Evolutionary conservation across 225 moss, liverwort and hornwort genomes (phyloP), one percentile per base, ranked within the genome.

Genomic region (Lunularia cruciata): DNA sequence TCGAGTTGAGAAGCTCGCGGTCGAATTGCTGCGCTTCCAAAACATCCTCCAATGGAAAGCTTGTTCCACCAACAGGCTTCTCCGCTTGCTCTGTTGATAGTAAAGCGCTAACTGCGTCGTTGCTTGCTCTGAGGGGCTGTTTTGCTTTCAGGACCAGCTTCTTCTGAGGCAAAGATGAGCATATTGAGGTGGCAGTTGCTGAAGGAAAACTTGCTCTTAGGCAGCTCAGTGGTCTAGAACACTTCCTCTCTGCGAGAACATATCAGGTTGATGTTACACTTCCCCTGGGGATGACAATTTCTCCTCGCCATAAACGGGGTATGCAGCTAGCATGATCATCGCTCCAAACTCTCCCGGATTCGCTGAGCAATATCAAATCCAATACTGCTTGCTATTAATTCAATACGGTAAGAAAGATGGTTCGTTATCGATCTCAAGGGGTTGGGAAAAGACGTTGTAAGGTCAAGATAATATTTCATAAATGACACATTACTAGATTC

Each of bases 11-110:
- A 36, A 93, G 89, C 45, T 73, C 69, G 22, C 84, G 77, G 57
- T 91, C 89, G 35, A 98, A 93, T 54, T 98, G 93, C 74, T 98
- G 96, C 0, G 96, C 96, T 74, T 93, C 96, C 63, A 98, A 70
- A 3, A 93, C 73, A 76, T 98, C 90, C 53, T 83, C 19, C 42
- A 98, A 57, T 5, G 87, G 96, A 62, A 98, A 96, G 25, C 60
- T 19, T 2, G 61, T 39, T 33, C 72, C 82, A 0, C 46, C 37
- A 12, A 67, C 28, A 18, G 65, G 52, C 27, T 57, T 69, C 25
- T 34, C 52, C n/a, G 37, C 25, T 40, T 60, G 47, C 6, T 75
- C 45, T 15, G 59, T 47, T 0, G 76, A 67, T n/a, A 63, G 62
- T 42, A 60, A 47, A 11, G 76, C 39, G 63, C 36, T 42, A 19